Percentiles rank a stretch among this genome's conserved stretches.
These are phyloP conservation scores for Chalciporus pseudorubinellus DNA, from an alignment of 768 basidiomycete genomes.

Conservation along the genomic window DNA sequence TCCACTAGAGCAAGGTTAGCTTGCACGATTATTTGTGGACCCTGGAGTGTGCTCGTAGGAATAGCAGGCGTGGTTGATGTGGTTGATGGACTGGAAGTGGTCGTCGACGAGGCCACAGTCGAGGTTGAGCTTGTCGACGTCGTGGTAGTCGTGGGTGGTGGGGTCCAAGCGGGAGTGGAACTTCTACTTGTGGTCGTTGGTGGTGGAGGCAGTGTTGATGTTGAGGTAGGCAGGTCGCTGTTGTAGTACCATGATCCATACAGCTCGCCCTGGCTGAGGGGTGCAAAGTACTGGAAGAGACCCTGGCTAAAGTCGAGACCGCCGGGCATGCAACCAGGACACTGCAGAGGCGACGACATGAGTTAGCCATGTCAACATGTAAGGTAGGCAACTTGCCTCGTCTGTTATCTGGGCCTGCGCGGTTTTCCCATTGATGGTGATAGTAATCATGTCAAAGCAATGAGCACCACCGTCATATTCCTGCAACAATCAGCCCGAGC, in stretches of 20 bases:
- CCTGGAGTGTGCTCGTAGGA: constrained; percentile 19
- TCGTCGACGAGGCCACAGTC: constrained; percentile 1
- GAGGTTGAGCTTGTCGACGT: constrained; percentile 8
- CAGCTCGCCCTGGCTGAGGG: constrained; percentile 34
- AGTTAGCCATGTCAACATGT: not conserved
- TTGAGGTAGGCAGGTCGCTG: constrained; percentile 19
- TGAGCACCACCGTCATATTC: constrained; percentile 40
- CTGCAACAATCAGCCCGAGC: constrained; percentile 21
- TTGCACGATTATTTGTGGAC: constrained; percentile 22
- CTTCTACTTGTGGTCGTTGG: constrained; percentile 21
- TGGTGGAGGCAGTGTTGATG: constrained; percentile 14
- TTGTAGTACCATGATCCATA: constrained; percentile 42
- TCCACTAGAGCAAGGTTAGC: constrained; percentile 26
- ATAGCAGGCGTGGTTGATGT: constrained; percentile 4
- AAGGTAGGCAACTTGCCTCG: constrained; percentile 31
- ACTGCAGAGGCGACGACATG: constrained; percentile 27
- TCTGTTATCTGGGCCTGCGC: constrained; percentile 45
- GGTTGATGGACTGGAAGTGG: constrained; percentile 8
- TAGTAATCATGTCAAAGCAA: constrained; percentile 46
- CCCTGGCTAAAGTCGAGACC: constrained; percentile 47
- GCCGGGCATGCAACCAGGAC: constrained; percentile 36
- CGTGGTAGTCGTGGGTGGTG: constrained; percentile 13
- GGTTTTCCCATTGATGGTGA: constrained; percentile 37
- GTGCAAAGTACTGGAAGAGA: constrained; percentile 45
- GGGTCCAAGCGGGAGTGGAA: constrained; percentile 18